These are phyloP conservation scores for Durotheca rogersii DNA, from an alignment of 495 filamentous ascomycete genomes.

Conservation along the genomic window DNA sequence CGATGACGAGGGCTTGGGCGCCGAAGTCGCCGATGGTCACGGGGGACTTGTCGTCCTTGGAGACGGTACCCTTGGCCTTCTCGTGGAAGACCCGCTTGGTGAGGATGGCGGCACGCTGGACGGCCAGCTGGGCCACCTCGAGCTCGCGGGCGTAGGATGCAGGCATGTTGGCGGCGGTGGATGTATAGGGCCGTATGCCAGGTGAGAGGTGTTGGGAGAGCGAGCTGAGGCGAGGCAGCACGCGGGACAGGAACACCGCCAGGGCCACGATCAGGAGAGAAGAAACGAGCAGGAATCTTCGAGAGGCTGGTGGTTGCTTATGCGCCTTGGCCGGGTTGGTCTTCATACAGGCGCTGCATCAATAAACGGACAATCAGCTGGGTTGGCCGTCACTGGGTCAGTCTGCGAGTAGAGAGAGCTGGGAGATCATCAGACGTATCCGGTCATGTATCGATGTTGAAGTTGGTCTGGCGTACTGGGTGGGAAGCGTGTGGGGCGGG, in stretches of 20 bases:
- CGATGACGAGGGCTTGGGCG: slow-evolving; percentile 93
- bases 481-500: neutral
- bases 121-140: slow-evolving; percentile 82
- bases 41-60: slow-evolving; percentile 92
- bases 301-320: slow-evolving; percentile 9
- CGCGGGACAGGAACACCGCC: slow-evolving; percentile 33
- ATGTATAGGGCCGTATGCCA: slow-evolving; percentile 17
- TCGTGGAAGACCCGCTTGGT: slow-evolving; percentile 93
- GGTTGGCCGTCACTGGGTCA: too few species aligned
- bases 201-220: slow-evolving; percentile 30
- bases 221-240: slow-evolving; percentile 34
- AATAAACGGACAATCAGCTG: too few species aligned
- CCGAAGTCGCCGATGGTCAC: slow-evolving; percentile 98
- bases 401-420: too few species aligned
- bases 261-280: slow-evolving; percentile 33
- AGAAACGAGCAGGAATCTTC: slow-evolving; percentile 17
- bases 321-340: slow-evolving; percentile 6
- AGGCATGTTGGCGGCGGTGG: slow-evolving; percentile 31
- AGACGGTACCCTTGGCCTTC: slow-evolving; percentile 87
- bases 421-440: too few species aligned
- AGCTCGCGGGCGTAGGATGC: slow-evolving; percentile 74
- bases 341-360: slow-evolving; percentile 11
- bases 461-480: too few species aligned
- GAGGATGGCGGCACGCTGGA: slow-evolving; percentile 83
- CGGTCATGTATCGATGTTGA: too few species aligned